phyloP scores from a whole-genome alignment of 2,329 filamentous ascomycete genomes.

The Ophiocordyceps polyrhachis-furcata region DNA sequence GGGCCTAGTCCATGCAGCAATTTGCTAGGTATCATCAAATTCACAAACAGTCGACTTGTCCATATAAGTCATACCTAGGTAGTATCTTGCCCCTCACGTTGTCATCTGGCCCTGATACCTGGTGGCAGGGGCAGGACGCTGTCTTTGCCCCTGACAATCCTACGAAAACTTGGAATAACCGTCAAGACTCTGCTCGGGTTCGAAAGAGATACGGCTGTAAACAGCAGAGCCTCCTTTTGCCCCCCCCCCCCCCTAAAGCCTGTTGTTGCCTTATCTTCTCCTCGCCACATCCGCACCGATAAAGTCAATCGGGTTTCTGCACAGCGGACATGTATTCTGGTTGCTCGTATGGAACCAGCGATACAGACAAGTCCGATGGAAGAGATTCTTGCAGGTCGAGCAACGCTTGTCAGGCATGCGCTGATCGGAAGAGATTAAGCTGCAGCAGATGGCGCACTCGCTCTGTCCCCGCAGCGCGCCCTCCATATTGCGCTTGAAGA shows the following conservation, averaged over 20 bases:
- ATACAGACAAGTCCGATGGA: constrained; percentile 78
- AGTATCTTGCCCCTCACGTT: neutral
- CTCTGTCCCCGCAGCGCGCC: constrained; percentile 81
- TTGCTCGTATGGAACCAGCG: constrained; percentile 96
- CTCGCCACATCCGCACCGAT: constrained; percentile 21
- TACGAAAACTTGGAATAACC: too few species aligned
- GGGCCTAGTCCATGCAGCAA: too few species aligned
- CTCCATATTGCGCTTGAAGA: constrained; percentile 73
- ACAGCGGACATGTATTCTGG: constrained; percentile 80
- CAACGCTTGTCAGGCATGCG: constrained; percentile 85
- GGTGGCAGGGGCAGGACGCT: too few species aligned
- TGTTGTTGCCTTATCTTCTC: constrained; percentile 16
- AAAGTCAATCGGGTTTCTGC: constrained; percentile 68
- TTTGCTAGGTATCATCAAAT: too few species aligned
- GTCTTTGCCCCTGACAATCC: too few species aligned
- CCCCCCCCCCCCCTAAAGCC: neutral
- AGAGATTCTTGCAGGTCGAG: constrained; percentile 80
- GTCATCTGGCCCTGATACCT: too few species aligned
- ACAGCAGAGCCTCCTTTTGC: too few species aligned
- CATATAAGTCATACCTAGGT: too few species aligned
- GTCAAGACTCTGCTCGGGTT: too few species aligned
- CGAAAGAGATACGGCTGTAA: too few species aligned
- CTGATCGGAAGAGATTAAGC: constrained; percentile 75
- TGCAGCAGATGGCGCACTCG: constrained; percentile 95
- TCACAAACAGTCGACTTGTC: too few species aligned